phyloP scores from a whole-genome alignment of 2,329 filamentous ascomycete species.

The Leptodontidium sp. region DNA sequence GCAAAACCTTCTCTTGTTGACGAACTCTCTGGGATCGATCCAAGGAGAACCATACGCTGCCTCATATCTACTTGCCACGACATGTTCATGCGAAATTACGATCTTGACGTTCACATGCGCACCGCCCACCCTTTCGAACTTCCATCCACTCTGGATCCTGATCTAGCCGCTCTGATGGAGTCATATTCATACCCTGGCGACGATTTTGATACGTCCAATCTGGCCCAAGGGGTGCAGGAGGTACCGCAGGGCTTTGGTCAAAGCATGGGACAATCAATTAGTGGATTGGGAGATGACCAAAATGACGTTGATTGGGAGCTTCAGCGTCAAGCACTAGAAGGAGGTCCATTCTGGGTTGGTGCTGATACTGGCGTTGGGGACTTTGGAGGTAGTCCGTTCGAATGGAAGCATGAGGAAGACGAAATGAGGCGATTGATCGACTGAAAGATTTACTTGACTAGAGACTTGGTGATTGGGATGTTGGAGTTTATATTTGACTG shows the following conservation, averaged over 20 bases:
- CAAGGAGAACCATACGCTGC: slow-evolving; percentile 57
- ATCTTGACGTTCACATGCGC: slow-evolving; percentile 64
- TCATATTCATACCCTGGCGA: slow-evolving; percentile 10
- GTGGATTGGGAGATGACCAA: slow-evolving; percentile 19
- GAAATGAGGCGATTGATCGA: slow-evolving; percentile 46
- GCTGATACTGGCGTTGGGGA: slow-evolving; percentile 32
- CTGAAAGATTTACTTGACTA: slow-evolving; percentile 5
- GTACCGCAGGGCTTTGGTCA: neutral
- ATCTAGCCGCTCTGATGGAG: neutral
- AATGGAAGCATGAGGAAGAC: slow-evolving; percentile 38
- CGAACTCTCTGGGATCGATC: slow-evolving; percentile 61
- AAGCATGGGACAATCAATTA: neutral
- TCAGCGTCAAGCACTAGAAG: slow-evolving; percentile 36
- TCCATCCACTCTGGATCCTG: slow-evolving; percentile 5
- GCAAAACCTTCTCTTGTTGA: slow-evolving; percentile 47
- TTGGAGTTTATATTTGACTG: slow-evolving; percentile 5
- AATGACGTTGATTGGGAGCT: slow-evolving; percentile 43
- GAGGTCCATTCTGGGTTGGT: slow-evolving; percentile 44
- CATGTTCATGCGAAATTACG: slow-evolving; percentile 64
- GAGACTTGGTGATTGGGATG: neutral
- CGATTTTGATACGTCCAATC: neutral
- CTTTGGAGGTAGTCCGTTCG: slow-evolving; percentile 23
- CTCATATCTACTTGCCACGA: slow-evolving; percentile 57
- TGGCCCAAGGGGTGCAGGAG: neutral
- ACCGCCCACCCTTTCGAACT: slow-evolving; percentile 48